Conservation (phyloP, 352 stramenopile species). For the Pythium aristosporum region DNA sequence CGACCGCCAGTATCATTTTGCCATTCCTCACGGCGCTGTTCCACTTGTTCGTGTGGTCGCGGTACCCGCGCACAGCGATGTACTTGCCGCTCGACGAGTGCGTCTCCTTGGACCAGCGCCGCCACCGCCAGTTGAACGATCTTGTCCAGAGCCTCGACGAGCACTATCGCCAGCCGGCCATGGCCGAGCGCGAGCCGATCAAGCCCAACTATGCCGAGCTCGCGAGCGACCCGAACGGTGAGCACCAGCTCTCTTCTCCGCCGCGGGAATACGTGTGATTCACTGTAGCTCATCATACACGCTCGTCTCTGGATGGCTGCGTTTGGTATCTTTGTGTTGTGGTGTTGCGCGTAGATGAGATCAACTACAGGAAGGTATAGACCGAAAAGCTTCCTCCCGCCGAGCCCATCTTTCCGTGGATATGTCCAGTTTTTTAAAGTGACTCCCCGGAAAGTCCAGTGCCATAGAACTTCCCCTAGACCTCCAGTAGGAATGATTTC, state of each 20-base stretch:
- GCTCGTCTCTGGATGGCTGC: background rate
- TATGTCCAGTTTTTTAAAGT: background rate
- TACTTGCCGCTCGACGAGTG: slow-evolving; percentile 79
- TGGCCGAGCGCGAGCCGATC: slow-evolving; percentile 60
- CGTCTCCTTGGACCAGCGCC: slow-evolving; percentile 64
- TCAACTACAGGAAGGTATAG: background rate
- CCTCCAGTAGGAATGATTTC: background rate
- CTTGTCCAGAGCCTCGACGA: slow-evolving; percentile 60
- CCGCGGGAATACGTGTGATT: slow-evolving; percentile 52
- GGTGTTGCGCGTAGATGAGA: background rate
- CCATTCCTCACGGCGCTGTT: slow-evolving; percentile 67
- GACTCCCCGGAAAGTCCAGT: slow-evolving; percentile 3
- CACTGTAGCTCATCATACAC: background rate
- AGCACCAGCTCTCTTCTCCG: slow-evolving; percentile 67
- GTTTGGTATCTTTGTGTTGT: background rate
- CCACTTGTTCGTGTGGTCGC: slow-evolving; percentile 66
- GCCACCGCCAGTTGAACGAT: slow-evolving; percentile 49
- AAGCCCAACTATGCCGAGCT: slow-evolving; percentile 77
- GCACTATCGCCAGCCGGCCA: slow-evolving; percentile 66
- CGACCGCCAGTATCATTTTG: slow-evolving; percentile 59
- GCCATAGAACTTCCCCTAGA: background rate
- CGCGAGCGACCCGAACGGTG: slow-evolving; percentile 56
- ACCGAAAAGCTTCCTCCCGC: background rate
- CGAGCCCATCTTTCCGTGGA: background rate
- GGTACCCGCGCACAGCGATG: slow-evolving; percentile 63